Percentiles rank a stretch among this genome's conserved stretches.
Evolutionary conservation across 805 yeast genomes (phyloP).

Genomic region (Kazachstania psychrophila): DNA sequence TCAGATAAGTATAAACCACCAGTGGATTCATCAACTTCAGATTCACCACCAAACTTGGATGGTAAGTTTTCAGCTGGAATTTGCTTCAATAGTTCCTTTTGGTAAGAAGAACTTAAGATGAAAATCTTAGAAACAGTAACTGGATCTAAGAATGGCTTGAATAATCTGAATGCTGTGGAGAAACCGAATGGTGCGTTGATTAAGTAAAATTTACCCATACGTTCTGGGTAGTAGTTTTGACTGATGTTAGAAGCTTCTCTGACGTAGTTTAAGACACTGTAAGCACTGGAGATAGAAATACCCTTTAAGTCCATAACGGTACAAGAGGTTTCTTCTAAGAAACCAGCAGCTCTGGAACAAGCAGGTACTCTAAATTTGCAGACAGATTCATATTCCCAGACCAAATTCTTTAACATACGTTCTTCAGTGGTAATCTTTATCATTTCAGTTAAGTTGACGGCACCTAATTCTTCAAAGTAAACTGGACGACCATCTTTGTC

Average conservation of each 20-base stretch:
- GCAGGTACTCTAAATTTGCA: slow-evolving; percentile 82
- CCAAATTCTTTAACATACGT: slow-evolving; percentile 89
- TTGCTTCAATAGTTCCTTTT: slow-evolving; percentile 78
- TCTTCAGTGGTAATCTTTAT: slow-evolving; percentile 89
- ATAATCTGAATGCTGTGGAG: slow-evolving; percentile 81
- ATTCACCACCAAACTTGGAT: slow-evolving; percentile 76
- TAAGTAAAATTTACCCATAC: slow-evolving; percentile 96
- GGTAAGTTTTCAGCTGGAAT: slow-evolving; percentile 93
- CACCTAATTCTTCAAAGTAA: slow-evolving; percentile 87
- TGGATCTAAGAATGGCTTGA: slow-evolving; percentile 93
- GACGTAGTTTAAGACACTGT: slow-evolving; percentile 78
- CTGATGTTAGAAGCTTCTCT: slow-evolving; percentile 91
- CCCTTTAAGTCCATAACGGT: slow-evolving; percentile 94
- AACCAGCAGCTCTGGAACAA: slow-evolving; percentile 73
- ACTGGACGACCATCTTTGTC: slow-evolving; percentile 97
- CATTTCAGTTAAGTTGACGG: slow-evolving; percentile 84
- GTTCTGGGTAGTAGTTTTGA: slow-evolving; percentile 96
- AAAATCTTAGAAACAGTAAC: slow-evolving; percentile 93
- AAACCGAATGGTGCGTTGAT: slow-evolving; percentile 98
- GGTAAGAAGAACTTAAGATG: slow-evolving; percentile 72
- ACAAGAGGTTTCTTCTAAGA: slow-evolving; percentile 88
- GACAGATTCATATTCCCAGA: slow-evolving; percentile 96
- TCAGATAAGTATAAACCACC: slow-evolving; percentile 84
- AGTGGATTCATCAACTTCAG: slow-evolving; percentile 53
- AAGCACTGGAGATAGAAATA: slow-evolving; percentile 74